Evolutionary conservation across 306 rosid genomes (phyloP), one percentile per base, ranked within the genome.

Genomic region (Betula pendula): DNA sequence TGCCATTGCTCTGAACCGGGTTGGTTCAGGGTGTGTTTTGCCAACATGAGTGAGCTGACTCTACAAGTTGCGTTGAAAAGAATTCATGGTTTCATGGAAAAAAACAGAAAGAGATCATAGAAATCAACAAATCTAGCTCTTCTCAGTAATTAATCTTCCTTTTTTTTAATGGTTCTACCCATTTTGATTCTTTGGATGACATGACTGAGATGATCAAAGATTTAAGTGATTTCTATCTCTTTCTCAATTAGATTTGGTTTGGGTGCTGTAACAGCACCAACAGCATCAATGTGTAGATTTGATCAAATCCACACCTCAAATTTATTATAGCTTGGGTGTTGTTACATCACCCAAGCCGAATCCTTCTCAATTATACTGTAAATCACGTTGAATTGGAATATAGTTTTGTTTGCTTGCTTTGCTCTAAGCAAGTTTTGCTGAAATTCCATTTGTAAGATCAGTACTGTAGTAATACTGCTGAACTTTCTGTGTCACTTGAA

Each of bases 1-100:
- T 95, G 97, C 77, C 97, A 86, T 63, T 92, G 96, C 75, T 87
- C 90, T 44, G 96, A 95, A 81, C 93, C 97, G 0, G 98, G 98
- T 22, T 95, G 98, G 98, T 95, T 95, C 77, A 84, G 98, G 79
- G 98, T 95, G 29, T 95, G 98, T 47, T 95, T 95, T 79, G 97
- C 97, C 2, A 95, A 95, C 38, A 95, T 92, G 97, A 92, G 82
- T 42, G 92, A 95, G 63, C 74, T 76, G 0, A 90, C 97, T 0
- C 86, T 92, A 14, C 86, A 88, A 60, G 80, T 95, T 31, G 97
- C 98, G 19, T 70, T 95, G 63, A 71, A 84, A n/a, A 88, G 98
- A 71, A 81, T 95, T 70, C 85, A 80, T 20, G 8, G 72, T 27
- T 92, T 92, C 86, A 73, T 90, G 90, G 85, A 80, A 24, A 20